Base-by-base conservation (phyloP, 768 basidiomycete genomes). In the Trametes maxima region DNA sequence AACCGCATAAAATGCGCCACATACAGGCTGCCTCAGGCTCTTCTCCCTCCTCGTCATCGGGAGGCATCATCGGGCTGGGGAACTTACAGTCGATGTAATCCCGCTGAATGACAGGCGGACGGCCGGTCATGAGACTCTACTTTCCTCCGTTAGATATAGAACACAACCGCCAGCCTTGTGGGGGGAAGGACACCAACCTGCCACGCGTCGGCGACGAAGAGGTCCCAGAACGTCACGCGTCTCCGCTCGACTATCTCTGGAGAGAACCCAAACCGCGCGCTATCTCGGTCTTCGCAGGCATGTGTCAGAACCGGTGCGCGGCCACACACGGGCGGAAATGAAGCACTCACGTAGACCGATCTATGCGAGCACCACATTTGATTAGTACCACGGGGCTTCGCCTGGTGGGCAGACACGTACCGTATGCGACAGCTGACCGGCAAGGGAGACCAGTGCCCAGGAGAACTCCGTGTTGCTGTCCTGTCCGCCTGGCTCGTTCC, bases 201-300 rank as follows among this genome's bases (percentile, higher is more conserved):
- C 86, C 86, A 91, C 3, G 81, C 77, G 65, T 92, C 90, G 0
- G 85, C 84, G 19, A 87, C 78, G 64, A 89, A 91, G 11, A 90
- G 76, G 68, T 91, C 88, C 90, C 90, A 92, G 74, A 92, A 91
- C 11, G 90, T 74, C 35, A 85, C 75, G 3, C 89, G 81, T 10
- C 90, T 80, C 28, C 88, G 76, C 62, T 88, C 80, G 0, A 90
- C 85, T 65, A 85, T 81, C 68, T 84, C 84, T 1, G 81, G 74
- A 5, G 82, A 77, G n/a, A 91, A 73, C 10, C 69, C 81, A 74
- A 88, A 91, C 45, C 86, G 77, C 22, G 85, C 81, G 64, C 87
- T 83, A 65, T 90, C 89, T 33, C 89, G 85, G 74, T 91, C 89
- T 90, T 47, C 22, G 25, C 14, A 22, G 16, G 42, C n/a, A 37